Base-by-base conservation (phyloP, 2,329 filamentous ascomycete genomes). In the Verticillium longisporum region DNA sequence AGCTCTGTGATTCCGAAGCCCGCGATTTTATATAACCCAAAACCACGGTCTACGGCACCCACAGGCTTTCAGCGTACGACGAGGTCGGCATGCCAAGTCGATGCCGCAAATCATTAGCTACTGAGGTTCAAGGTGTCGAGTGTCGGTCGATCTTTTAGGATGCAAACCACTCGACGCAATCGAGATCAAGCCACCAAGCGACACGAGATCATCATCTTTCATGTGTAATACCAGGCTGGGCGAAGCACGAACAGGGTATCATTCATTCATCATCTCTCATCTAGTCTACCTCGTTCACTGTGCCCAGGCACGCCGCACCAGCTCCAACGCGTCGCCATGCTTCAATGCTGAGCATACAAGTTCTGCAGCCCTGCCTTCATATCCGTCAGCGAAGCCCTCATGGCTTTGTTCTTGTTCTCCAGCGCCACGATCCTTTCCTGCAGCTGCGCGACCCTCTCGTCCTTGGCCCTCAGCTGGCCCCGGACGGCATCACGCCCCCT, bases 401-500 rank as follows among this genome's bases (percentile, higher is more conserved):
- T 67, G 58, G 70, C 61, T 60, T 61, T 63, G 7, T 72, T 68
- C 61, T 69, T 67, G 31, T 74, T 74, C 69, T 81, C 77, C n/a
- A 81, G 66, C 15, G 69, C 71, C 7, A 67, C 67, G 4, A 80
- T 66, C 34, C 70, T 68, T 45, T 69, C 69, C 67, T 78, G 73
- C 59, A 82, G 62, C 59, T 66, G 63, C 4, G 72, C 72, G 53
- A 76, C 73, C 58, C 68, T 71, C n/a, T 68, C 68, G 34, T 94
- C 88, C 65, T 87, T 87, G 4, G 80, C 78, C 68, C 84, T 86
- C 37, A 91, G 69, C 4, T 81, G 83, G 9, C 83, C 72, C n/a
- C 90, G 76, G 3, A 83, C 81, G 6, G 88, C 82, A 62, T 94
- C 89, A 2, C 89, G 78, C 0, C 88, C 88, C 63, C 82, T 82